A percentile compares a stretch with the other conserved stretches of the same genome.
Evolutionary conservation across 306 rosid genomes (phyloP).

Genomic region (Argentina anserina): DNA sequence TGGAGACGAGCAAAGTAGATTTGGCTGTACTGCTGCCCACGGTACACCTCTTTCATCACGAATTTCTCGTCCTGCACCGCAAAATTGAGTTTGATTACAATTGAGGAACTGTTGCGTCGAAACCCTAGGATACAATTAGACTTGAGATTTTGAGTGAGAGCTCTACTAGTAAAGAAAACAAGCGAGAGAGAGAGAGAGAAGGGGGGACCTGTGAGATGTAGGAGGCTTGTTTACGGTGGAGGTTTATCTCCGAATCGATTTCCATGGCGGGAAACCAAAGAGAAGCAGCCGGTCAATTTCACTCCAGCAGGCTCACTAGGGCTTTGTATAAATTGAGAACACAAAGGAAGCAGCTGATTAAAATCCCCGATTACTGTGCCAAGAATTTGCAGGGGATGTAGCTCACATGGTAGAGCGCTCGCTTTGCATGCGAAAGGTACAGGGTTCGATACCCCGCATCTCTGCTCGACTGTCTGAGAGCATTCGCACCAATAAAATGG

Average conservation of each 20-base stretch:
- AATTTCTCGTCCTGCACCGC: slow-evolving; percentile 57
- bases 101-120: not conserved
- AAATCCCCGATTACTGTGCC: not conserved
- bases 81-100: not conserved
- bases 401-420: slow-evolving; percentile 6
- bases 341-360: no score
- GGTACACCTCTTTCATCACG: slow-evolving; percentile 59
- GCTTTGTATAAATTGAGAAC: not conserved
- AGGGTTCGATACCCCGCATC: slow-evolving; percentile 44
- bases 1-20: slow-evolving; percentile 84
- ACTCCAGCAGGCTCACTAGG: not conserved
- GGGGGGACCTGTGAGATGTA: slow-evolving; percentile 43
- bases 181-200: no score
- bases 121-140: not conserved
- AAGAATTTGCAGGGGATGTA: not conserved
- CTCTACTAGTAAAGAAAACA: no score
- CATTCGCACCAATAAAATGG: no score
- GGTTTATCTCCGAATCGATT: slow-evolving; percentile 49
- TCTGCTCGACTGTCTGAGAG: no score
- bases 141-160: not conserved
- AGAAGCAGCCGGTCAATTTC: not conserved
- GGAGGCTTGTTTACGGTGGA: slow-evolving; percentile 48
- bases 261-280: slow-evolving; percentile 55
- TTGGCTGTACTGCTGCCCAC: slow-evolving; percentile 89
- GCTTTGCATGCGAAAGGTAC: slow-evolving; percentile 36